phyloP scores from a whole-genome alignment of 257 asterid species.

The Nicotiana sylvestris region DNA sequence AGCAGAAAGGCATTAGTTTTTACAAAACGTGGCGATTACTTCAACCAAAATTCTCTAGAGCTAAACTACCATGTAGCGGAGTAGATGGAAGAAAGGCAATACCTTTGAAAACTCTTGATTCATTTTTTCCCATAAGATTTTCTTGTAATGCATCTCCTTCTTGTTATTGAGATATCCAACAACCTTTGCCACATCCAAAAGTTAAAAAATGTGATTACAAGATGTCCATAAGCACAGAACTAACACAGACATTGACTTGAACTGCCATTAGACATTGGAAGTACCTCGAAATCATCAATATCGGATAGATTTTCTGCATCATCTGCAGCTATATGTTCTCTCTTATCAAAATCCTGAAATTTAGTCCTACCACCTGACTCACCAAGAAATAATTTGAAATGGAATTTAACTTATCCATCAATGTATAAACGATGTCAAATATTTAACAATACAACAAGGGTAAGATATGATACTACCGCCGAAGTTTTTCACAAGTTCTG shows the following conservation, averaged over 20 bases:
- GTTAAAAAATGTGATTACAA: neutral
- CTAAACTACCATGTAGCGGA: neutral
- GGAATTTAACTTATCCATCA: neutral
- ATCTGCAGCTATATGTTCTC: constrained; percentile 9
- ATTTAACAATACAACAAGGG: neutral
- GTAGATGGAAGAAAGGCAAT: constrained; percentile 16
- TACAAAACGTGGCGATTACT: neutral
- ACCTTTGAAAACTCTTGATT: constrained; percentile 34
- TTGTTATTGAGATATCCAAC: constrained; percentile 47
- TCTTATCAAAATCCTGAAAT: constrained; percentile 11
- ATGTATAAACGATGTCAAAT: neutral
- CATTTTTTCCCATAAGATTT: constrained; percentile 58
- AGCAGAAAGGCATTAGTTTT: neutral
- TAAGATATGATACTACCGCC: constrained; percentile 4
- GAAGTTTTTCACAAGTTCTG: neutral
- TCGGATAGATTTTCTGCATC: constrained; percentile 34
- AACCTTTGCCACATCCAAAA: constrained; percentile 27
- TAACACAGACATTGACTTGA: constrained; percentile 5
- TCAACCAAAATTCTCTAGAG: neutral
- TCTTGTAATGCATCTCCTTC: constrained; percentile 43
- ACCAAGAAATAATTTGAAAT: neutral
- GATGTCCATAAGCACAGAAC: neutral
- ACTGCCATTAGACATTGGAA: neutral
- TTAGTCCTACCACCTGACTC: constrained; percentile 31
- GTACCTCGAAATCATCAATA: constrained; percentile 60